phyloP scores from a whole-genome alignment of 2,329 filamentous ascomycete genomes.

The Fusarium sp. region DNA sequence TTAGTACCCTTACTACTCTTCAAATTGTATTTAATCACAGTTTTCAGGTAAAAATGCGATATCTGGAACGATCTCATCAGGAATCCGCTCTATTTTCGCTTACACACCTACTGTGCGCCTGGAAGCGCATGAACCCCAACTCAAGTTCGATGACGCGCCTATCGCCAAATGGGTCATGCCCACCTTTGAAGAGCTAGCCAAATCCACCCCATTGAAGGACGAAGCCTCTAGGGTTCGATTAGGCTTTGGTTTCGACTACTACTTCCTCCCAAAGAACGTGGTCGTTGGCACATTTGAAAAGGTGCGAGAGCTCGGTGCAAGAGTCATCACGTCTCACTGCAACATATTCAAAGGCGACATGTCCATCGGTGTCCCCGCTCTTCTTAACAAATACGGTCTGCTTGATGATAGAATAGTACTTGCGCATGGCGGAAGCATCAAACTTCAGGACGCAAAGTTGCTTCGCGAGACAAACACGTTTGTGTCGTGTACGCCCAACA shows the following conservation, averaged over 20 bases:
- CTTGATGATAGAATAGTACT: constrained; percentile 17
- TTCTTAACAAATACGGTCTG: constrained; percentile 2
- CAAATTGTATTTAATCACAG: too few relatives aligned
- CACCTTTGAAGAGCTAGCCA: constrained; percentile 3
- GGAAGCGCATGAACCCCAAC: not conserved
- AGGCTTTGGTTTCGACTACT: constrained; percentile 21
- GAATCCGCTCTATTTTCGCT: constrained; percentile 22
- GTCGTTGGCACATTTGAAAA: not conserved
- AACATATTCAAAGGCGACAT: not conserved
- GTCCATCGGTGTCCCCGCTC: constrained; percentile 8
- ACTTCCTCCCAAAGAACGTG: not conserved
- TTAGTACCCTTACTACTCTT: not conserved
- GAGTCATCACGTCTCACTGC: not conserved
- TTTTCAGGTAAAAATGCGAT: too few relatives aligned
- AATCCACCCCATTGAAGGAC: not conserved
- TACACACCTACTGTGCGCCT: constrained; percentile 1
- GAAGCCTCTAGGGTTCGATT: constrained; percentile 1
- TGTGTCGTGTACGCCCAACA: constrained; percentile 24
- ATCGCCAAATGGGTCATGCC: constrained; percentile 9
- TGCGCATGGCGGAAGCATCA: constrained; percentile 12
- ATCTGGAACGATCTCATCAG: constrained; percentile 13
- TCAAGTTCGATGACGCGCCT: not conserved
- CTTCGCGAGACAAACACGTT: not conserved
- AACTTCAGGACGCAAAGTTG: not conserved
- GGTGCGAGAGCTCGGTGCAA: not conserved